Evolutionary conservation across 495 filamentous ascomycete species (phyloP), one percentile per base, ranked within the genome.

Genomic region (Penicillium goetzii): DNA sequence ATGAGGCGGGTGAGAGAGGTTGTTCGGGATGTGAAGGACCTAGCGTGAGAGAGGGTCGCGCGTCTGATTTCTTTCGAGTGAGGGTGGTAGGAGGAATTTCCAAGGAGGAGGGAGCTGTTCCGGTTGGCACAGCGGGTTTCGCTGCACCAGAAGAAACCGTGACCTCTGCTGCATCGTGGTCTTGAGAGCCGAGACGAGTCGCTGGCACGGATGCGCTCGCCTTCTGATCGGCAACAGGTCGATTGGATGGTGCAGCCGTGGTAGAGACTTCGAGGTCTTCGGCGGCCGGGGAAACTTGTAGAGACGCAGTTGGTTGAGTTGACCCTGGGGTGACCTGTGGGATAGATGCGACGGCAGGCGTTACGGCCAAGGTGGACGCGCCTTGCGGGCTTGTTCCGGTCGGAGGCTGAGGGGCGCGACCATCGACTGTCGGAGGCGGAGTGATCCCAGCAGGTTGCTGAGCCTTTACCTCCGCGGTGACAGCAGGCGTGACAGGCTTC

Each of bases 1-100:
- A 82, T 6, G 79, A 82, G 32, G 72, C 77, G 21, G 79, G 79
- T 19, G 79, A 82, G 38, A 79, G 70, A 15, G 79, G 78, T 63
- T 82, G 79, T 40, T 79, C 77, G 41, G 59, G 25, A 19, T 65
- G 60, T 28, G 74, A 74, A n/a, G 62, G 64, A 9, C 75, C 73
- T 38, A 75, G 41, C 28, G 64, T 64, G 60, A 77, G 71, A 60
- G 77, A 72, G 8, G 75, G 69, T 36, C 70, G 73, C 49, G 64
- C 59, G 47, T 75, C 74, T 59, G 65, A 66, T 59, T 78, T 77
- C 58, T 69, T 72, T 56, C 67, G 71, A 3, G 64, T 32, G 19
- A 64, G 62, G 10, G 60, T 4, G 15, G 63, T 41, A 28, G 62
- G 50, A 41, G 68, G 59, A 1, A 68, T 62, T 11, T 67, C 65